Conservation (phyloP, 2,329 filamentous ascomycete genomes). For the Calonectria pseudoturangicola region DNA sequence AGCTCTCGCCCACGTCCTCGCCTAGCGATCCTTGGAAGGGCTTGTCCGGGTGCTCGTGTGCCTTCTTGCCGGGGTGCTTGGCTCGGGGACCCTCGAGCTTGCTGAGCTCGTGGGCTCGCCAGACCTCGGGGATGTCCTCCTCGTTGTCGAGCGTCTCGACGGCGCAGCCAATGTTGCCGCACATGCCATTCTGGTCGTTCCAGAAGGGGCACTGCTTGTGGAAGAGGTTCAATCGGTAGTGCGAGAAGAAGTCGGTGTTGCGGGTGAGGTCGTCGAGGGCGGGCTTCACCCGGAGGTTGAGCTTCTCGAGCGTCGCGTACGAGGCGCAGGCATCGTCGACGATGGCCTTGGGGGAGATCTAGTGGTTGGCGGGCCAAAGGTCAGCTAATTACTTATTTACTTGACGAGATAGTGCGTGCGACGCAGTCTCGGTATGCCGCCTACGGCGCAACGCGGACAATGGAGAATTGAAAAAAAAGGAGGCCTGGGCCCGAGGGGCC, state of each 20-base stretch:
- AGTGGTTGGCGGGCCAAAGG: conserved; percentile 45
- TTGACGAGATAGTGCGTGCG: not conserved
- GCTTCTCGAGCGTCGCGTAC: conserved; percentile 89
- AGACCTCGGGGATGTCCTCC: conserved; percentile 92
- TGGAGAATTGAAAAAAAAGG: not conserved
- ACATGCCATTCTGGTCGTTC: conserved; percentile 94
- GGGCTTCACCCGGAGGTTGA: conserved; percentile 87
- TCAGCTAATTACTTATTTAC: no score
- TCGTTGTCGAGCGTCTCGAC: conserved; percentile 97
- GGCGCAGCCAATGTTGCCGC: conserved; percentile 96
- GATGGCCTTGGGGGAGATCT: conserved; percentile 92
- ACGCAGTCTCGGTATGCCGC: not conserved
- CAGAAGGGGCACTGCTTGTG: conserved; percentile 97
- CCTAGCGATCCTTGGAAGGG: conserved; percentile 90
- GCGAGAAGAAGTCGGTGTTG: conserved; percentile 97
- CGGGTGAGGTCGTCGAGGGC: conserved; percentile 87
- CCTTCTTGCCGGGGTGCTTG: conserved; percentile 86
- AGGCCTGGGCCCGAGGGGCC: conserved; percentile 14
- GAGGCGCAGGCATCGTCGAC: conserved; percentile 96
- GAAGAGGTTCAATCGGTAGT: conserved; percentile 96
- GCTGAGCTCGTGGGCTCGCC: conserved; percentile 93
- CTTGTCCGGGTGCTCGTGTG: conserved; percentile 79
- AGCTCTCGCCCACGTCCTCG: conserved; percentile 93
- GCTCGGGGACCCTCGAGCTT: conserved; percentile 94
- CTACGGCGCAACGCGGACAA: no score